Evolutionary conservation across 768 basidiomycete species (phyloP).

Genomic region (Kockovaella imperatae): DNA sequence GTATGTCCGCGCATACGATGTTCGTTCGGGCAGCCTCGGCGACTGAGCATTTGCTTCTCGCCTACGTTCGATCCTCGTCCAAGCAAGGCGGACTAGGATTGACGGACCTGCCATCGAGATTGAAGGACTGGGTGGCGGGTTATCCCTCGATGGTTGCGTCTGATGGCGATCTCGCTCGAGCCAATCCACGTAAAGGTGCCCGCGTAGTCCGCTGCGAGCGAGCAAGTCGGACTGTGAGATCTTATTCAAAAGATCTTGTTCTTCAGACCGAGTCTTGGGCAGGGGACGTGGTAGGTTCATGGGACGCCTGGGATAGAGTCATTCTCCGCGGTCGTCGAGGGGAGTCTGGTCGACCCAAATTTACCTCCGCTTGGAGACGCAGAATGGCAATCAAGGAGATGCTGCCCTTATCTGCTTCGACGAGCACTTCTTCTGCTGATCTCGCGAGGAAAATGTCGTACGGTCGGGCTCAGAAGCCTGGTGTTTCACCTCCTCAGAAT

Average conservation of each 20-base stretch:
- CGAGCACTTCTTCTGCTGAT: neutral
- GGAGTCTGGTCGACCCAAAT: conserved; percentile 20
- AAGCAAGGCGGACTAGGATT: conserved; percentile 21
- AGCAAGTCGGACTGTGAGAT: conserved; percentile 71
- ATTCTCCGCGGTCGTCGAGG: conserved; percentile 13
- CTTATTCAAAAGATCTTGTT: conserved; percentile 81
- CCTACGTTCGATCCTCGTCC: conserved; percentile 78
- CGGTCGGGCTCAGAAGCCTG: neutral
- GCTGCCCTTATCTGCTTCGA: conserved; percentile 10
- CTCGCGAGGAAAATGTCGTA: neutral
- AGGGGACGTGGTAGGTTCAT: conserved; percentile 18
- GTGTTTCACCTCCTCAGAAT: too few relatives aligned
- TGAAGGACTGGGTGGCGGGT: conserved; percentile 83
- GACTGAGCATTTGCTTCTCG: conserved; percentile 84
- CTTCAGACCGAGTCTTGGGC: conserved; percentile 48
- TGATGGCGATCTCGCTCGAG: conserved; percentile 49
- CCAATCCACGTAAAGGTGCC: conserved; percentile 63
- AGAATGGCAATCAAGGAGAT: conserved; percentile 27
- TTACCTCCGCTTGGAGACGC: conserved; percentile 12
- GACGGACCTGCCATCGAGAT: conserved; percentile 56
- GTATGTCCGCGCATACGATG: conserved; percentile 54
- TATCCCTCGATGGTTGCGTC: conserved; percentile 73
- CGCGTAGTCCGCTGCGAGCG: conserved; percentile 68
- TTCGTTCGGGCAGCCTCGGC: conserved; percentile 79
- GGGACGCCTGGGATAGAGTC: conserved; percentile 36